Evolutionary conservation across 2,329 filamentous ascomycete species (phyloP).

Genomic region (Sclerotinia minor): DNA sequence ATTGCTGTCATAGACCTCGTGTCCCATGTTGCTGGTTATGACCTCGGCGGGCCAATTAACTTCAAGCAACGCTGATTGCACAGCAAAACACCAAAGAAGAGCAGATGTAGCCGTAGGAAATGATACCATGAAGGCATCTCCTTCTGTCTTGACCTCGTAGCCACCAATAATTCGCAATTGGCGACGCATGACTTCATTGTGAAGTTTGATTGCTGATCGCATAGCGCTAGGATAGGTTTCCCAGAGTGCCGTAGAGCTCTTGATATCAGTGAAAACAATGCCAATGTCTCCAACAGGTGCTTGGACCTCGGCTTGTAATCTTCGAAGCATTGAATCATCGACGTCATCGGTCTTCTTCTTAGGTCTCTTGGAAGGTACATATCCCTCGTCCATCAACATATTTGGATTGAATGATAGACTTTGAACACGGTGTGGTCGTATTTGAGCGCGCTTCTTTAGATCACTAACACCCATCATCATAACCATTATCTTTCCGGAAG

Average conservation of each 20-base stretch:
- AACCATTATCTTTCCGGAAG: conserved; percentile 94
- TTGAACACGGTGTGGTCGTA: conserved; percentile 68
- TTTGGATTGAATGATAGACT: conserved; percentile 79
- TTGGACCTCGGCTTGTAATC: conserved; percentile 86
- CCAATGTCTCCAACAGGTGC: conserved; percentile 88
- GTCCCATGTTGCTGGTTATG: conserved; percentile 79
- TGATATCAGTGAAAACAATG: conserved; percentile 98
- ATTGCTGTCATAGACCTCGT: conserved; percentile 79
- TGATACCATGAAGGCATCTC: conserved; percentile 98
- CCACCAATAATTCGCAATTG: conserved; percentile 92
- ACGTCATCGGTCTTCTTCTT: conserved; percentile 62
- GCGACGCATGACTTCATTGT: conserved; percentile 95
- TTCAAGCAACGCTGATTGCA: conserved; percentile 83
- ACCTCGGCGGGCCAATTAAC: conserved; percentile 94
- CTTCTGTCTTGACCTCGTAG: conserved; percentile 99
- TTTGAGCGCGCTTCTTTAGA: conserved; percentile 80
- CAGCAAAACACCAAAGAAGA: conserved; percentile 92
- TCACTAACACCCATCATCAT: conserved; percentile 97
- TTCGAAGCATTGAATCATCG: conserved; percentile 83
- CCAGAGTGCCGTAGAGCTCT: conserved; percentile 95
- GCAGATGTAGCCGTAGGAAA: conserved; percentile 96
- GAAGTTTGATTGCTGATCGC: conserved; percentile 93
- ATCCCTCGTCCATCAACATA: conserved; percentile 69
- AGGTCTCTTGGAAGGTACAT: conserved; percentile 63
- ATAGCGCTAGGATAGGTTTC: conserved; percentile 93